Evolutionary conservation across 1,284 basidiomycete species (phyloP).

Genomic region (Fistulina hepatica): DNA sequence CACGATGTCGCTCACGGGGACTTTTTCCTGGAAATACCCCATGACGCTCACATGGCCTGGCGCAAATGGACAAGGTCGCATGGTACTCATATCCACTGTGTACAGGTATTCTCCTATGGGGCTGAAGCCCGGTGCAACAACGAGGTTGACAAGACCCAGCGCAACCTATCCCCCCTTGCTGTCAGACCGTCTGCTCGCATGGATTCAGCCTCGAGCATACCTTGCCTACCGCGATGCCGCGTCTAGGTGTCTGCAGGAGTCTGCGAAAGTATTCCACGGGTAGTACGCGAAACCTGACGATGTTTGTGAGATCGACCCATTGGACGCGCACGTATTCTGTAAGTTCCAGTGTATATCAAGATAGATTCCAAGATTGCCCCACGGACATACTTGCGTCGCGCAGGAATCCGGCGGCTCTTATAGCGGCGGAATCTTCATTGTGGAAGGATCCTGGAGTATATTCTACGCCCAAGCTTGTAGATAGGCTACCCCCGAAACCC

Average conservation of each 20-base stretch:
- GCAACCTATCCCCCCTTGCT: too few relatives aligned
- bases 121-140: constrained; percentile 12
- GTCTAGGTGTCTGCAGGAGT: constrained; percentile 15
- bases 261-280: constrained; percentile 14
- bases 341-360: too few relatives aligned
- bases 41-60: constrained; percentile 14
- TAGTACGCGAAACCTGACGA: constrained; percentile 14
- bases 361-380: too few relatives aligned
- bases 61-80: constrained; percentile 14
- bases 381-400: too few relatives aligned
- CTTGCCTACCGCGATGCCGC: constrained; percentile 16
- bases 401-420: too few relatives aligned
- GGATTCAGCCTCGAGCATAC: too few relatives aligned
- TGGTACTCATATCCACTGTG: constrained; percentile 11
- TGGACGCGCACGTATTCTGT: constrained; percentile 18
- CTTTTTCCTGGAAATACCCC: constrained; percentile 17
- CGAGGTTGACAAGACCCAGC: constrained; percentile 16
- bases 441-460: too few relatives aligned
- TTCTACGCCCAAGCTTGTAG: too few relatives aligned
- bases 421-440: too few relatives aligned
- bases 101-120: constrained; percentile 16
- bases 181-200: too few relatives aligned
- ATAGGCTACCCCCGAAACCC: too few relatives aligned
- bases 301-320: constrained; percentile 17
- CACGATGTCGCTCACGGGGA: constrained; percentile 6